Base-by-base conservation (phyloP, 805 yeast species). In the Starmerella bacillaris region DNA sequence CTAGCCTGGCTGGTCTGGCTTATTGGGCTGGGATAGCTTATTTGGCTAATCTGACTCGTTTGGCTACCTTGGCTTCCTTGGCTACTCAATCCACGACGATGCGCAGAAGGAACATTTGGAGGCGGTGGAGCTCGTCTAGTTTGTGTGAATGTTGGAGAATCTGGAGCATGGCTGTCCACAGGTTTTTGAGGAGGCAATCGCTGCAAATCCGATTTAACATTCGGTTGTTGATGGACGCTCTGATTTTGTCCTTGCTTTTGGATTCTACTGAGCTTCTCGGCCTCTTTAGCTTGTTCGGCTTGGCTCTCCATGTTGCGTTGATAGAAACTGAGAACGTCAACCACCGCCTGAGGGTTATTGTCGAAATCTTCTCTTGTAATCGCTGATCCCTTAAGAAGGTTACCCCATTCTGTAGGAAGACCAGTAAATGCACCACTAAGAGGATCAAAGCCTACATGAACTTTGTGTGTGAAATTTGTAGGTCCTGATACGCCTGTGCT, bases 341-440 rank as follows among this genome's bases (percentile, higher is more conserved):
- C 77, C 4, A 89, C 93, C 1, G 94, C 94, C 54, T 80, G 84
- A 2, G 95, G 94, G 55, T 89, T 80, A 41, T 76, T 78, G 51
- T 75, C 74, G 58, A 82, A 93, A 49, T 89, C 98, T 43, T 70
- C 77, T 43, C 69, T 72, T 4, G 94, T 72, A 39, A 89, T 83
- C 35, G 94, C 94, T 48, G 83, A 77, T 2, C 89, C 78, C 9
- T 75, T 67, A 35, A 89, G 63, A 24, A 84, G 62, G 42, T 70
- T 68, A 42, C 82, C 82, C 98, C 98, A 89, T 49, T 82, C 92
- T 20, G 70, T 74, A 0, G 98, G 98, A 29, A 89, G 61, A 2
- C 95, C 96, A 1, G 89, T 80, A 53, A 77, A 86, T 30, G 78
- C 77, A 9, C 94, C 94, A 16, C 82, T 69, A 42, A 68, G 70